Evolutionary conservation across 495 filamentous ascomycete genomes (phyloP), one percentile per base, ranked within the genome.

Genomic region (Xylaria scruposa): DNA sequence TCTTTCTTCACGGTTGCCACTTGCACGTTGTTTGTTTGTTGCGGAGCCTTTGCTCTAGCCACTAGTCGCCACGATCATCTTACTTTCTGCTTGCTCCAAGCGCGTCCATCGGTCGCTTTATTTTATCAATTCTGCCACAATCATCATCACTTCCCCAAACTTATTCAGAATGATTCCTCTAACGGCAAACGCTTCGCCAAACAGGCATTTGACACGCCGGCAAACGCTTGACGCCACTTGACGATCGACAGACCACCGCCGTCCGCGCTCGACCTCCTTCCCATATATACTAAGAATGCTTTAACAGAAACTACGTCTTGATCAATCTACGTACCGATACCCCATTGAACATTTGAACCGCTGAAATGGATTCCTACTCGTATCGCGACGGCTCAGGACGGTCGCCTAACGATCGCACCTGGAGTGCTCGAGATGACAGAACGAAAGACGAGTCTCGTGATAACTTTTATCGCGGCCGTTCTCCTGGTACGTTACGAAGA

Each of bases 381-480:
- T 84, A 85, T 64, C 83, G 84, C 63, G 84, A 85, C 31, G 76
- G 73, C 51, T 44, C 82, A 5, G 85, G 80, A 21, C 84, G 87
- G 61, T 88, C 87, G 33, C 87, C 87, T 1, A 73, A 72, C 61
- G 86, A 88, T 61, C 82, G 85, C 46, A 77, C 72, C 51, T 89
- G 86, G 86, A 78, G 77, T 68, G 75, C 81, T 72, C 85, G 86
- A 46, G 86, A 87, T 40, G 86, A 88, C 21, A 80, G 86, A 60
- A 70, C 68, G 15, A 84, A 82, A 71, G 86, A 89, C 15, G 87
- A 88, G 15, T 74, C 84, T 72, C 77, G 78, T 8, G 85, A 88
- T 72, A 82, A 56, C 66, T 88, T 87, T 68, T 88, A 88, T 73
- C 87, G 86, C 65, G 83, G 83, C 67, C 82, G 87, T 75, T 88